These are phyloP conservation scores for Saprolegnia diclina DNA, from an alignment of 352 stramenopile genomes.

Conservation along the genomic window DNA sequence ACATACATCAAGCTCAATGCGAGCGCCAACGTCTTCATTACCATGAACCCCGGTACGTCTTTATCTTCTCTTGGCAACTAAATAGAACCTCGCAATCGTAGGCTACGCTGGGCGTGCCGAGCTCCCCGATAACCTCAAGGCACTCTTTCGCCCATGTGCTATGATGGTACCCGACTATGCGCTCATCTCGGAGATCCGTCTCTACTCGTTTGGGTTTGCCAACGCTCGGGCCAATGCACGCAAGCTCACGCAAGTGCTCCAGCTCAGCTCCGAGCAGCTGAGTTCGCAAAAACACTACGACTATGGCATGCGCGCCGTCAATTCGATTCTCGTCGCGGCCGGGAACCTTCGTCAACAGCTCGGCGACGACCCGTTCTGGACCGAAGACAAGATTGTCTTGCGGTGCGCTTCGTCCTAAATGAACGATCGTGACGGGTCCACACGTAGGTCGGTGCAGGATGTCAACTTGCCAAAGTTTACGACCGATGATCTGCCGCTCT, in stretches of 20 bases:
- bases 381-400: slow-evolving; percentile 89
- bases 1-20: slow-evolving; percentile 90
- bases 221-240: slow-evolving; percentile 84
- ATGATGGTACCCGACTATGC: slow-evolving; percentile 97
- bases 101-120: slow-evolving; percentile 93
- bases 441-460: slow-evolving; percentile 76
- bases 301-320: slow-evolving; percentile 94
- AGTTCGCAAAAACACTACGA: slow-evolving; percentile 94
- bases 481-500: slow-evolving; percentile 89
- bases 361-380: slow-evolving; percentile 82
- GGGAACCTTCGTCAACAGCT: slow-evolving; percentile 87
- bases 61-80: slow-evolving; percentile 8
- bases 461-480: slow-evolving; percentile 94
- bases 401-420: slow-evolving; percentile 30
- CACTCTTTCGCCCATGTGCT: slow-evolving; percentile 89
- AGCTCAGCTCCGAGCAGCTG: slow-evolving; percentile 91
- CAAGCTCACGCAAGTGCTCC: slow-evolving; percentile 91
- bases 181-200: slow-evolving; percentile 90
- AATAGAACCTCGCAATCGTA: not conserved
- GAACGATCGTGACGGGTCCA: not conserved
- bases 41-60: slow-evolving; percentile 89
- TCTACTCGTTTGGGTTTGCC: slow-evolving; percentile 92
- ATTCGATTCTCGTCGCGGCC: slow-evolving; percentile 91
- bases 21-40: slow-evolving; percentile 93
- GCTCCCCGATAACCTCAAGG: slow-evolving; percentile 92